A percentile compares a stretch with the other conserved stretches of the same genome.
Conservation (phyloP, 1,284 basidiomycete species). For the Fomitopsis palustris region DNA sequence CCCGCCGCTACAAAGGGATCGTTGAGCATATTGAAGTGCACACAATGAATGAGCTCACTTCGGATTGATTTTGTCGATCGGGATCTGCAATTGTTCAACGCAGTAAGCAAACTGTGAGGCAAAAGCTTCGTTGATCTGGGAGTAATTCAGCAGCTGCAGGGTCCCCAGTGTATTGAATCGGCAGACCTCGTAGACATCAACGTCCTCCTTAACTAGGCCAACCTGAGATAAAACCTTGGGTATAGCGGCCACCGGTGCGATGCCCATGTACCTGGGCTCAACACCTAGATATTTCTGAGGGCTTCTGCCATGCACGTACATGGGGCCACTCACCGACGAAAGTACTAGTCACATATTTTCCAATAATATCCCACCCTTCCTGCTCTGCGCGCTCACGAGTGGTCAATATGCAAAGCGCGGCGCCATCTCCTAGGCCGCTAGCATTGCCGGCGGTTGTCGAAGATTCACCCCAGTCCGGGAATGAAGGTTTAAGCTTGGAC, state of each 20-base stretch:
- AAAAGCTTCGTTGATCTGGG: constrained; percentile 83
- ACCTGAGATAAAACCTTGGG: constrained; percentile 73
- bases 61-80: constrained; percentile 85
- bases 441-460: constrained; percentile 89
- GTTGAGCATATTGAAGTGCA: not conserved
- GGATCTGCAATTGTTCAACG: constrained; percentile 75
- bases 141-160: not conserved
- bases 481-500: constrained; percentile 65
- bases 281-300: constrained; percentile 48
- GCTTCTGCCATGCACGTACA: not conserved
- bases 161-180: not conserved
- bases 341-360: constrained; percentile 82
- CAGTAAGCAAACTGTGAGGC: constrained; percentile 79
- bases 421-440: constrained; percentile 93
- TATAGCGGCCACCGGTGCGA: constrained; percentile 83
- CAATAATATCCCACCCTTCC: constrained; percentile 84
- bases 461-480: constrained; percentile 74
- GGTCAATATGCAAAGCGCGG: constrained; percentile 86
- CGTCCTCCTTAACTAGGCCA: constrained; percentile 78
- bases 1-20: constrained; percentile 54
- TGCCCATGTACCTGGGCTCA: constrained; percentile 83
- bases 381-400: constrained; percentile 80
- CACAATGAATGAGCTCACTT: constrained; percentile 45
- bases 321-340: constrained; percentile 65
- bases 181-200: constrained; percentile 82